Base-by-base conservation (phyloP, 768 basidiomycete genomes). In the Leucocoprinus birnbaumii region DNA sequence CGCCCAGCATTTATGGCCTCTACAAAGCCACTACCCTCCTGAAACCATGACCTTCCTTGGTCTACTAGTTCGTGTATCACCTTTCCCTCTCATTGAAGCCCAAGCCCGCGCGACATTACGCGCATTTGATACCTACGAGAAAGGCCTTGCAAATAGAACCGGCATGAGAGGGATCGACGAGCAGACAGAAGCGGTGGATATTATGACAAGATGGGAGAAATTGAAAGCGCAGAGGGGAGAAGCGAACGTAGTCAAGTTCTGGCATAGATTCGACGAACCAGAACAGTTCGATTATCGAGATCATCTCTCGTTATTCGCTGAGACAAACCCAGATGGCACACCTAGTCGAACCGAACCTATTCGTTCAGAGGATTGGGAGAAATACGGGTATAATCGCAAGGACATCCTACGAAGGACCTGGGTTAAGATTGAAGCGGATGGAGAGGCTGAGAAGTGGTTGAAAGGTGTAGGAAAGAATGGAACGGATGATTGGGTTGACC, bases 31-130 rank as follows among this genome's bases (percentile, higher is more conserved):
- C 43, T 77, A 72, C 63, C 84, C 75, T 1, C 71, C 75, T 1
- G 64, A 74, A 1, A 78, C 78, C 3, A 63, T 91, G 38, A 86
- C 82, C 8, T 90, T 93, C 66, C 71, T 88, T 48, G 82, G 88
- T 2, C 77, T 91, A 10, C 74, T 75, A 1, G 64, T 74, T 24
- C 71, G 73, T 31, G 82, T 91, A 21, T 78, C 78, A 0, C 94
- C 93, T 2, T 80, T 95, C 56, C 92, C 91, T 1, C 63, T 93
- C 0, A 74, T 86, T 46, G 91, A 97, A 67, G 82, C 81, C 0
- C 94, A 96, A 68, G 86, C 86, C 0, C 80, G 79, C 0, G 86
- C 83, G 2, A 75, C 82, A 6, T 65, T 85, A 19, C 73, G 74
- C 21, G 80, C 78, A 0, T 87, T 89, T 56, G 71, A 71, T 13